Conservation (phyloP, 23 red algal genomes). For the Gracilaria domingensis region DNA sequence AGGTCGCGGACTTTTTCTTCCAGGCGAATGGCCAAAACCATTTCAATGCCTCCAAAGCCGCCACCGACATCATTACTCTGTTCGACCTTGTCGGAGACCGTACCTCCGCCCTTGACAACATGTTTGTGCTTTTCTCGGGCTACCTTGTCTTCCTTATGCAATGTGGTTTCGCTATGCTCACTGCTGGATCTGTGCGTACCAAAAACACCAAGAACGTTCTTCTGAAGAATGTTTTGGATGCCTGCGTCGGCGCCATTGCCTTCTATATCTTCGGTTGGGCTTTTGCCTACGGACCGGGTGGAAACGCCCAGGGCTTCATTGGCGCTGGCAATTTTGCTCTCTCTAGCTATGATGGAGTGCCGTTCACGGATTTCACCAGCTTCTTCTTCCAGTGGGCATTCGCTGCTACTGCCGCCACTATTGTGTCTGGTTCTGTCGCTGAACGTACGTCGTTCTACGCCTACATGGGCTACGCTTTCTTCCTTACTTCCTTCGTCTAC, state of each 20-base stretch:
- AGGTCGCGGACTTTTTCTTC: conserved; percentile 43
- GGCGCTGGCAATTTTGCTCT: conserved; percentile 86
- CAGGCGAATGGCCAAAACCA: conserved; percentile 23
- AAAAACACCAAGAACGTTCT: conserved; percentile 97
- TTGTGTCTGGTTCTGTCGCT: conserved; percentile 93
- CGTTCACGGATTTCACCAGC: conserved; percentile 42
- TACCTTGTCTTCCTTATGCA: conserved; percentile 98
- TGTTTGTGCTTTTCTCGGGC: conserved; percentile 89
- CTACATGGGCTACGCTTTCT: conserved; percentile 90
- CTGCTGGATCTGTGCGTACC: conserved; percentile 89
- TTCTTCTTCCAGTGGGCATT: conserved; percentile 97
- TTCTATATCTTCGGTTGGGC: conserved; percentile 95
- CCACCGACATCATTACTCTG: conserved; percentile 20
- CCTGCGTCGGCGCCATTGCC: conserved; percentile 86
- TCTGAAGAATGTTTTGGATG: conserved; percentile 81
- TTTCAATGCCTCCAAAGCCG: conserved; percentile 40
- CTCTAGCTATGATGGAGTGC: conserved; percentile 20
- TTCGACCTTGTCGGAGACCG: conserved; percentile 66
- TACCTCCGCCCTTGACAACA: conserved; percentile 67
- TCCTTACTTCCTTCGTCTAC: conserved; percentile 93
- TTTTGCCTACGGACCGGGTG: conserved; percentile 82
- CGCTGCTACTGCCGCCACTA: conserved; percentile 92
- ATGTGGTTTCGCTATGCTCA: conserved; percentile 89
- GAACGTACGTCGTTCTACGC: conserved; percentile 90
- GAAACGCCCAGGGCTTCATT: conserved; percentile 80